Conservation (phyloP, 768 basidiomycete genomes). For the Cystobasidiopsis lactophilus region DNA sequence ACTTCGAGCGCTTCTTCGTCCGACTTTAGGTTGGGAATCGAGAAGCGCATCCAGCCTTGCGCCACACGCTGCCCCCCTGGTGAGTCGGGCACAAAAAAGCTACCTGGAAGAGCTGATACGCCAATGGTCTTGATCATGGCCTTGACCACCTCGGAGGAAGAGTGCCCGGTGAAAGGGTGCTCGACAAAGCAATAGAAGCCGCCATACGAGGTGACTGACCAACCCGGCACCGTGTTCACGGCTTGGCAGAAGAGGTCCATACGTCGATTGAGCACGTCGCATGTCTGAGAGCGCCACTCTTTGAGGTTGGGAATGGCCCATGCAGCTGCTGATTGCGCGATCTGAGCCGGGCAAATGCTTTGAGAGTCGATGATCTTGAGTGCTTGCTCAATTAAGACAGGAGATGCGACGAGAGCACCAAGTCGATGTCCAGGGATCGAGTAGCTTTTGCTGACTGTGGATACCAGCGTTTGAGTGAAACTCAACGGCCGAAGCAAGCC, state of each 20-base stretch:
- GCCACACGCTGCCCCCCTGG: background rate
- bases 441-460: constrained; percentile 37
- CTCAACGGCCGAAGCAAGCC: background rate
- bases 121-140: background rate
- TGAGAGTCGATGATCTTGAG: constrained; percentile 51
- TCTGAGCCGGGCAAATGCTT: constrained; percentile 50
- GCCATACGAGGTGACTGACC: constrained; percentile 43
- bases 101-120: constrained; percentile 3
- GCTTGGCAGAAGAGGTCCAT: constrained; percentile 35
- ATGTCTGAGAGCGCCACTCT: constrained; percentile 33
- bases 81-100: constrained; percentile 1
- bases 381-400: constrained; percentile 32
- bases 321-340: constrained; percentile 43
- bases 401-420: constrained; percentile 45
- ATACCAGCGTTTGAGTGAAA: too few relatives aligned
- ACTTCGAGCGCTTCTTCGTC: too few relatives aligned
- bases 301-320: constrained; percentile 35
- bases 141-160: background rate
- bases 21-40: constrained; percentile 4
- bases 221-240: constrained; percentile 31
- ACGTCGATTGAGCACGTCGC: constrained; percentile 32
- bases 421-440: constrained; percentile 63
- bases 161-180: constrained; percentile 15
- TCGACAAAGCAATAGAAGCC: constrained; percentile 60
- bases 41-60: constrained; percentile 1